Evolutionary conservation across 345 rosid species (phyloP).

Genomic region (Hypericum androsaemum): DNA sequence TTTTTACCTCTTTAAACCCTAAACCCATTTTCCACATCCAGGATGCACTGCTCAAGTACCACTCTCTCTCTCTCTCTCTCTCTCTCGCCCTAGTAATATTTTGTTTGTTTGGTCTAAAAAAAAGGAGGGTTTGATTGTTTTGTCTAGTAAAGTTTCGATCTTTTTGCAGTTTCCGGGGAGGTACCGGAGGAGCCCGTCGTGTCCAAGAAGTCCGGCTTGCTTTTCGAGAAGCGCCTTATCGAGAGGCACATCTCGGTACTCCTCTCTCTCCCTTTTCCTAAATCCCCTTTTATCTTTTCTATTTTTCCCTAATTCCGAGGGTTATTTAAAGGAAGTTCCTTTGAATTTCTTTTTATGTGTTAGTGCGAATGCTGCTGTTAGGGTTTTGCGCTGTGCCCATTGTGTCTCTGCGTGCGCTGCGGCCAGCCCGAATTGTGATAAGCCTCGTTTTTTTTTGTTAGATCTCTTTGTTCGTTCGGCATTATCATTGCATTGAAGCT

Average conservation of each 20-base stretch:
- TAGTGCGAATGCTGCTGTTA: conserved; percentile 6
- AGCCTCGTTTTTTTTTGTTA: too few relatives aligned
- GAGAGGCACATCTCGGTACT: conserved; percentile 68
- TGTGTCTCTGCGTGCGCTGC: too few relatives aligned
- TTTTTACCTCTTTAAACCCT: neutral
- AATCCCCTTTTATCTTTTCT: neutral
- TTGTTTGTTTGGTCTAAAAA: too few relatives aligned
- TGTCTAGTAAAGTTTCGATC: conserved; percentile 12
- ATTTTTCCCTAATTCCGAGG: neutral
- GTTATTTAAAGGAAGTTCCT: conserved; percentile 6
- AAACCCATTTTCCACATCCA: conserved; percentile 3
- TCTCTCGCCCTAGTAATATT: neutral
- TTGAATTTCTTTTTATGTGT: neutral
- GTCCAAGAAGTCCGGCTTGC: conserved; percentile 66
- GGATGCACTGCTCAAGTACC: conserved; percentile 82
- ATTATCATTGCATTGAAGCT: too few relatives aligned
- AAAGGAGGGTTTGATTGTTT: neutral
- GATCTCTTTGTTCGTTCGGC: too few relatives aligned
- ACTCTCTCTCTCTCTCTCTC: conserved; percentile 6
- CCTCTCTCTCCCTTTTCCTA: neutral
- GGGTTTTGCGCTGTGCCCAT: conserved; percentile 24
- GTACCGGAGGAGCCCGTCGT: conserved; percentile 92
- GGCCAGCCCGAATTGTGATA: too few relatives aligned
- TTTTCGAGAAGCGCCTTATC: conserved; percentile 83
- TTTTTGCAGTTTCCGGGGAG: conserved; percentile 71